Conservation (phyloP, 176 grass and related monocot species). For the Lolium perenne region DNA sequence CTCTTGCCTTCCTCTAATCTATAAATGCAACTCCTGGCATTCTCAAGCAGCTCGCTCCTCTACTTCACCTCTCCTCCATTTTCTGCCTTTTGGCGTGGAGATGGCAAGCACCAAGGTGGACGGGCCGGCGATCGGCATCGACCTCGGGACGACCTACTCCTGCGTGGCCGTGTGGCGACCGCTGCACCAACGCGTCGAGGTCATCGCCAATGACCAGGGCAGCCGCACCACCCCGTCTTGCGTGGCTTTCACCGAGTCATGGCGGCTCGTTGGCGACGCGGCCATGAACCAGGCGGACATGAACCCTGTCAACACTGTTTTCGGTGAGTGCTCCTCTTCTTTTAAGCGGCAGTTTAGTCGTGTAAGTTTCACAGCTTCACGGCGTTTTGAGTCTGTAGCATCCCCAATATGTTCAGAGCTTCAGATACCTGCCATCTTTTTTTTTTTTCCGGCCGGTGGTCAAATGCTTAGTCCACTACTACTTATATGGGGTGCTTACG, state of each 20-base stretch:
- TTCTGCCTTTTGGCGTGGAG: background rate
- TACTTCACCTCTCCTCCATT: background rate
- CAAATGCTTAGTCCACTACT: background rate
- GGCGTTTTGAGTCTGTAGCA: too few relatives aligned
- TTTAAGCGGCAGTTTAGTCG: background rate
- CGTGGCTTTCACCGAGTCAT: background rate
- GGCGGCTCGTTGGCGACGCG: background rate
- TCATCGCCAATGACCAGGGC: conserved; percentile 19
- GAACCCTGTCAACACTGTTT: background rate
- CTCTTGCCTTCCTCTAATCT: background rate
- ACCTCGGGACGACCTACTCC: conserved; percentile 63
- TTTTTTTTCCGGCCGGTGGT: background rate
- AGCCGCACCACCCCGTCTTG: conserved; percentile 10
- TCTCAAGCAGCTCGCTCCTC: background rate
- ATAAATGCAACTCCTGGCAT: background rate
- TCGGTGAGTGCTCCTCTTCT: background rate
- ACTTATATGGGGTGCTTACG: too few relatives aligned
- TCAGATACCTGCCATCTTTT: background rate
- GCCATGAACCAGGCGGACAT: background rate
- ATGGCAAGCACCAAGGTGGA: conserved; percentile 28
- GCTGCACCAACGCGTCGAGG: background rate
- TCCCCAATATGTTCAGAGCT: background rate
- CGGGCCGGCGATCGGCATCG: conserved; percentile 87
- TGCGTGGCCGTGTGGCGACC: conserved; percentile 60
- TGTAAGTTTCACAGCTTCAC: background rate